Percentiles rank a stretch among this genome's conserved stretches.
These are phyloP conservation scores for Senna tora DNA, from an alignment of 306 rosid genomes.

Conservation along the genomic window DNA sequence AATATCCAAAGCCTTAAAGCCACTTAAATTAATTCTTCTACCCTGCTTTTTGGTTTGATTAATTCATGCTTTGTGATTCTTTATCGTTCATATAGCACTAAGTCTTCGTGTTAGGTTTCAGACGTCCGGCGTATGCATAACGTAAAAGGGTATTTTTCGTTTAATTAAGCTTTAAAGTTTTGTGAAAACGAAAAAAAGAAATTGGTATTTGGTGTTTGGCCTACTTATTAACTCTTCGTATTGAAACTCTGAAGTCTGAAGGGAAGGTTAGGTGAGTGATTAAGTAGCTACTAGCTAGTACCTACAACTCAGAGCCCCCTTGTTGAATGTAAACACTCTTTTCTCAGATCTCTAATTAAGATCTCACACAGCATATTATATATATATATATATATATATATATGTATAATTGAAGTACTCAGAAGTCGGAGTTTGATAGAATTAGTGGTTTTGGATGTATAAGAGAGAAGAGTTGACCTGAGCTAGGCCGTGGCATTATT, in stretches of 20 bases:
- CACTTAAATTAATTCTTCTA: too few species aligned
- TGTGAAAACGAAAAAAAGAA: not conserved
- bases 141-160: too few species aligned
- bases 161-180: too few species aligned
- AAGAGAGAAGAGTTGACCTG: not conserved
- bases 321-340: too few species aligned
- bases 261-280: not conserved
- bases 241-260: too few species aligned
- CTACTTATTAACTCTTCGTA: not conserved
- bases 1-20: too few species aligned
- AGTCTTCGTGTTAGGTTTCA: not conserved
- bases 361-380: too few species aligned
- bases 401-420: not conserved
- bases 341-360: too few species aligned
- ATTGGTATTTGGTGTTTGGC: too few species aligned
- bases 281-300: not conserved
- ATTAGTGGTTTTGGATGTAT: not conserved
- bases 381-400: too few species aligned
- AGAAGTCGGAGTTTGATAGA: too few species aligned
- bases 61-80: not conserved
- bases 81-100: not conserved
- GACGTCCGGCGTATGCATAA: slow-evolving; percentile 6
- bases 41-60: not conserved
- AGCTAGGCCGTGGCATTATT: not conserved
- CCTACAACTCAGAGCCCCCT: not conserved